phyloP scores from a whole-genome alignment of 345 rosid genomes.

The Brassica napus region DNA sequence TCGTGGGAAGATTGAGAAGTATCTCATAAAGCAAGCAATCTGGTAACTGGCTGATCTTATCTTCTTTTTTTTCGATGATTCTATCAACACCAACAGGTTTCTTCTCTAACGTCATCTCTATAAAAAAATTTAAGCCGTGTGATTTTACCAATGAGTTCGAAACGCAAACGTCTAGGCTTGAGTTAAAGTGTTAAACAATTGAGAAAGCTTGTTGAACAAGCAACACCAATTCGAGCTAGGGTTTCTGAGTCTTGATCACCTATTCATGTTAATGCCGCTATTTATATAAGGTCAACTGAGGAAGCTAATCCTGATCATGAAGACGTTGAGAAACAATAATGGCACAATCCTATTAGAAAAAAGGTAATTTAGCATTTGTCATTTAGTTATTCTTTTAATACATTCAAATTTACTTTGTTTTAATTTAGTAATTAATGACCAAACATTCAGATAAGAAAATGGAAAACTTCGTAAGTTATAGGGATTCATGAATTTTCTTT shows the following conservation, averaged over 20 bases:
- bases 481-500: no score
- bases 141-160: background rate
- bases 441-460: no score
- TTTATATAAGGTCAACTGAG: background rate
- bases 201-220: background rate
- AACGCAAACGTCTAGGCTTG: background rate
- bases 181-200: background rate
- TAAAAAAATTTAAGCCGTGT: background rate
- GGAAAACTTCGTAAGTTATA: no score
- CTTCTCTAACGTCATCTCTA: background rate
- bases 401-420: no score
- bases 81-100: background rate
- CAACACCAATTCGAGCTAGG: background rate
- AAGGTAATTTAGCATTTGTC: background rate
- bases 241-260: background rate
- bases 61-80: background rate
- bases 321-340: background rate
- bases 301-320: background rate
- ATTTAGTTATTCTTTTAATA: no score
- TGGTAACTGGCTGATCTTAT: background rate
- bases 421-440: no score
- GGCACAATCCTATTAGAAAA: background rate
- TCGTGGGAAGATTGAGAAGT: background rate
- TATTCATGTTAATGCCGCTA: background rate
- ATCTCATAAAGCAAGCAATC: background rate